phyloP scores from a whole-genome alignment of 2,329 filamentous ascomycete species.

The Aspergillus transmontanensis region DNA sequence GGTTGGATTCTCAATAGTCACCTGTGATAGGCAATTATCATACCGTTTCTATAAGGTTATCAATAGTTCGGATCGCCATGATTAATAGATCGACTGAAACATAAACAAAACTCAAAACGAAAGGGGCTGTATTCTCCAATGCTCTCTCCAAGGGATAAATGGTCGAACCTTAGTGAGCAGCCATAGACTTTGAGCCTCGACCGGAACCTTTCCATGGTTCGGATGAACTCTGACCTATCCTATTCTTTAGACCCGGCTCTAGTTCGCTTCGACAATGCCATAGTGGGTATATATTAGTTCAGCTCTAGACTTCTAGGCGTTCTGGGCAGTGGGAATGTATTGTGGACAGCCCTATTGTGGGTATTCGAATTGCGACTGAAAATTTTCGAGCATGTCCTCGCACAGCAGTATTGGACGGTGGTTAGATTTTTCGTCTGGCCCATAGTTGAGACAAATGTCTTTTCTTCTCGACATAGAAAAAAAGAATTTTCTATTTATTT shows the following conservation, averaged over 20 bases:
- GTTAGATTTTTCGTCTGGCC: not conserved
- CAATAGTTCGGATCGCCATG: not conserved
- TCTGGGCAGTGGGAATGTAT: not conserved
- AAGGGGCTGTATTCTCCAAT: not conserved
- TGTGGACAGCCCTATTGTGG: not conserved
- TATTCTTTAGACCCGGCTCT: not conserved
- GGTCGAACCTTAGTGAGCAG: not conserved
- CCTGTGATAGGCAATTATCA: not conserved
- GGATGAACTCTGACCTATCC: not conserved
- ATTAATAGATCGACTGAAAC: not conserved
- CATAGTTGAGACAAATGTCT: not conserved
- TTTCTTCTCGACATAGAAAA: too few relatives aligned
- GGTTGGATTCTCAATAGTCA: not conserved
- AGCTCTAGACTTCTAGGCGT: not conserved
- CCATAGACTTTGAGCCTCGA: not conserved
- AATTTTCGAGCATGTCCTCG: not conserved
- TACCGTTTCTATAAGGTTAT: not conserved
- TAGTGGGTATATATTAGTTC: not conserved
- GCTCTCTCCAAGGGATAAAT: not conserved
- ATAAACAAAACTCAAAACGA: not conserved
- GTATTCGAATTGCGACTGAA: not conserved
- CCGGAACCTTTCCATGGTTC: not conserved
- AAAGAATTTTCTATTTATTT: not conserved
- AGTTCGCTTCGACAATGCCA: not conserved
- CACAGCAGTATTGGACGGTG: not conserved